Evolutionary conservation across 2,329 filamentous ascomycete genomes (phyloP).

Genomic region (Phyllosticta ampelicida): DNA sequence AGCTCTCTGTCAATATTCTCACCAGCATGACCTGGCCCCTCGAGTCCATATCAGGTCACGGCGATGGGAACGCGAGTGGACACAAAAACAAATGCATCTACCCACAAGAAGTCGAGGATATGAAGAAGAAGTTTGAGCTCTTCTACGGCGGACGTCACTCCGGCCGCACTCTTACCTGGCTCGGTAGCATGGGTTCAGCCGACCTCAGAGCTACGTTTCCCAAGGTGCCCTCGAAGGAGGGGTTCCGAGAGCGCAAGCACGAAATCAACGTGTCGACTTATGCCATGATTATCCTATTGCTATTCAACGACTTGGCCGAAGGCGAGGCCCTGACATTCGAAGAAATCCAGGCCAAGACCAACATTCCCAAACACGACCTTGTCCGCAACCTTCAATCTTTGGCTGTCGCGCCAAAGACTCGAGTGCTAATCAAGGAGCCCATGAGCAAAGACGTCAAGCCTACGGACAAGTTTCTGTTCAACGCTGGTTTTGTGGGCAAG

Average conservation of each 20-base stretch:
- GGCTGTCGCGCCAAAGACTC: slow-evolving; percentile 71
- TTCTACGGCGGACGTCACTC: slow-evolving; percentile 84
- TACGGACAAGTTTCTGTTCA: slow-evolving; percentile 72
- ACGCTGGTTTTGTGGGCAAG: slow-evolving; percentile 69
- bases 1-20: slow-evolving; percentile 74
- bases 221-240: slow-evolving; percentile 58
- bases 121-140: slow-evolving; percentile 77
- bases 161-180: slow-evolving; percentile 81
- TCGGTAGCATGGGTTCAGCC: slow-evolving; percentile 64
- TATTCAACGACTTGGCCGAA: slow-evolving; percentile 69
- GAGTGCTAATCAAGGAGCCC: slow-evolving; percentile 70
- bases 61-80: slow-evolving; percentile 39
- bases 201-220: slow-evolving; percentile 76
- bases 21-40: slow-evolving; percentile 94
- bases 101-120: slow-evolving; percentile 58
- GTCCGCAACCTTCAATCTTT: slow-evolving; percentile 70
- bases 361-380: slow-evolving; percentile 65
- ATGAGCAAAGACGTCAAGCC: slow-evolving; percentile 65
- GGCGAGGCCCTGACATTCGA: slow-evolving; percentile 49
- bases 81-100: slow-evolving; percentile 53
- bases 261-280: slow-evolving; percentile 90
- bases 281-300: slow-evolving; percentile 76
- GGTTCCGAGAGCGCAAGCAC: slow-evolving; percentile 60
- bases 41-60: slow-evolving; percentile 61
- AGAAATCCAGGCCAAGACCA: slow-evolving; percentile 73